phyloP scores from a whole-genome alignment of 495 filamentous ascomycete species.

The Annulohypoxylon moriforme region DNA sequence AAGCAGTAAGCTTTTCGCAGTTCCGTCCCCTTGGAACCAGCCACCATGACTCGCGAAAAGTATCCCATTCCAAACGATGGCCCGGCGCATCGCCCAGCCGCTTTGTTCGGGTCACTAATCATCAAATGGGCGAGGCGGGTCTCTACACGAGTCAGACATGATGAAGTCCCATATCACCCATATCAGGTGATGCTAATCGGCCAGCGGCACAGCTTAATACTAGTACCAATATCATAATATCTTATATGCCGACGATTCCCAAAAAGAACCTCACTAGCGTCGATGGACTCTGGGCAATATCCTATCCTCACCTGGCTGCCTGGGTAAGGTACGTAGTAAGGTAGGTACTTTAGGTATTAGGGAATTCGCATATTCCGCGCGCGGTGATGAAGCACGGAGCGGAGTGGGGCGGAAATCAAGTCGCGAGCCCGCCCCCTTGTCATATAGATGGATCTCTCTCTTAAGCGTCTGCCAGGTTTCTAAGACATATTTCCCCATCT shows the following conservation, averaged over 20 bases:
- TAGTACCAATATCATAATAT: background rate
- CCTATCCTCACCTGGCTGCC: background rate
- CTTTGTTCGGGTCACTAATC: conserved; percentile 10
- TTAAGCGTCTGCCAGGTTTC: conserved; percentile 11
- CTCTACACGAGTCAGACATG: conserved; percentile 9
- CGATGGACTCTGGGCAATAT: background rate
- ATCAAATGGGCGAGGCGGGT: background rate
- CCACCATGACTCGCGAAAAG: conserved; percentile 18
- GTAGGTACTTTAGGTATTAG: background rate
- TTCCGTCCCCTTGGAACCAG: background rate
- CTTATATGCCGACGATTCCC: background rate
- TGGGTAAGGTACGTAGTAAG: no score
- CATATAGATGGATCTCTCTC: background rate
- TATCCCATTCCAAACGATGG: conserved; percentile 8
- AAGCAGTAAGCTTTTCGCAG: background rate
- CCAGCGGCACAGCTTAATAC: conserved; percentile 6
- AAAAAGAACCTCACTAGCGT: conserved; percentile 2
- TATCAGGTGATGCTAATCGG: conserved; percentile 10
- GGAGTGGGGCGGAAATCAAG: conserved; percentile 34
- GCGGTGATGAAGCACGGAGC: conserved; percentile 37
- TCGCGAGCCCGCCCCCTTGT: conserved; percentile 31
- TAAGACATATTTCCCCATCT: background rate
- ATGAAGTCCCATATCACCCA: background rate
- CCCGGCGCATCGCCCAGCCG: conserved; percentile 10
- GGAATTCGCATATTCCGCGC: conserved; percentile 26